Evolutionary conservation across 345 rosid genomes (phyloP).

Genomic region (Pseudoturritis turrita): DNA sequence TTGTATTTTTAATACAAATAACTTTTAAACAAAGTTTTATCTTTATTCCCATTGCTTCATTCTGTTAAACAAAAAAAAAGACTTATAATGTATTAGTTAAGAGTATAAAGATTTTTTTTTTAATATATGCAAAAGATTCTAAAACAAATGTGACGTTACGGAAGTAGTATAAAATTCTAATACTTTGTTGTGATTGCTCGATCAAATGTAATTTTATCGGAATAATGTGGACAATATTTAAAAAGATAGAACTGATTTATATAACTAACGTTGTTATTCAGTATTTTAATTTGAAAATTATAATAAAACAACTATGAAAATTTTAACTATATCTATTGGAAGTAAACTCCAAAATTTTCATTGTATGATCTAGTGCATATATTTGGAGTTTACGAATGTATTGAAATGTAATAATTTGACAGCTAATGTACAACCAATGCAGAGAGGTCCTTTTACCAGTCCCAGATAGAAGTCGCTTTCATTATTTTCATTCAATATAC

Average conservation of each 20-base stretch:
- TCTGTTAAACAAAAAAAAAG: too few relatives aligned
- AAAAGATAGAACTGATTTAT: not conserved
- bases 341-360: not conserved
- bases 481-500: not conserved
- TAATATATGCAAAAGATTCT: too few relatives aligned
- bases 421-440: conserved; percentile 33
- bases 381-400: conserved; percentile 5
- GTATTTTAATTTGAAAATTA: not conserved
- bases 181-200: not conserved
- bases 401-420: conserved; percentile 2
- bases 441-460: conserved; percentile 28
- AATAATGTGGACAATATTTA: not conserved
- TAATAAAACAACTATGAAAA: not conserved
- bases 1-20: too few relatives aligned
- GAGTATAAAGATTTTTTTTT: too few relatives aligned
- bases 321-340: not conserved
- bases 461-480: conserved; percentile 35
- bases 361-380: not conserved
- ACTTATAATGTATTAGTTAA: too few relatives aligned
- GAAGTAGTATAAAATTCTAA: not conserved
- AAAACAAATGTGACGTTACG: too few relatives aligned
- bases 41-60: too few relatives aligned
- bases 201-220: not conserved
- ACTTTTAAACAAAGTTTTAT: too few relatives aligned
- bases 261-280: not conserved